These are phyloP conservation scores for Blastobotrys terrestris DNA, from an alignment of 805 yeast genomes.

Conservation along the genomic window DNA sequence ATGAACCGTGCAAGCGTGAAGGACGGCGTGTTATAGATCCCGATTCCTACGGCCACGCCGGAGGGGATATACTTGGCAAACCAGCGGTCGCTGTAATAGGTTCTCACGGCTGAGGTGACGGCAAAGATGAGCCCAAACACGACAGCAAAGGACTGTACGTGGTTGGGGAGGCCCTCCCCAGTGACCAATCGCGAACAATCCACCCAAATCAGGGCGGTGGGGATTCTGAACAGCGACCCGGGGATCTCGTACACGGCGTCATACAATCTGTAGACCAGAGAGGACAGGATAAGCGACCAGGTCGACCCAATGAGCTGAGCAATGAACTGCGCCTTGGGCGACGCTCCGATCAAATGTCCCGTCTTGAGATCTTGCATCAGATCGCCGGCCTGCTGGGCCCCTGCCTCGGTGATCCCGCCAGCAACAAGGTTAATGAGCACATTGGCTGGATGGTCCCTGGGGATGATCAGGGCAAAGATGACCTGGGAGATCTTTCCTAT, in stretches of 20 bases:
- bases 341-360: slow-evolving; percentile 85
- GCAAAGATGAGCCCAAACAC: slow-evolving; percentile 62
- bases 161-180: slow-evolving; percentile 84
- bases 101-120: slow-evolving; percentile 49
- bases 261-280: slow-evolving; percentile 78
- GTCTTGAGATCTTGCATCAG: slow-evolving; percentile 96
- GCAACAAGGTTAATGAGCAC: slow-evolving; percentile 83
- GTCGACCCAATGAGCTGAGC: slow-evolving; percentile 87
- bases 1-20: slow-evolving; percentile 89
- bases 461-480: slow-evolving; percentile 75
- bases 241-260: slow-evolving; percentile 82
- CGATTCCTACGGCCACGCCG: slow-evolving; percentile 96
- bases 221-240: slow-evolving; percentile 71
- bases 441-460: slow-evolving; percentile 67
- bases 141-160: slow-evolving; percentile 60
- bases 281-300: slow-evolving; percentile 75
- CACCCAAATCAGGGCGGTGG: slow-evolving; percentile 95
- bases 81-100: slow-evolving; percentile 21
- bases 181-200: slow-evolving; percentile 91
- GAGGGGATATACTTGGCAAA: slow-evolving; percentile 61
- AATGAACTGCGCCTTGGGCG: slow-evolving; percentile 83
- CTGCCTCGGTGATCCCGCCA: slow-evolving; percentile 97
- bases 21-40: slow-evolving; percentile 88
- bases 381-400: slow-evolving; percentile 99
- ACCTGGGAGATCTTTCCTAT: slow-evolving; percentile 92